Evolutionary conservation across 2,329 filamentous ascomycete genomes (phyloP), one percentile per base, ranked within the genome.

Genomic region (Phaeoacremonium minimum): DNA sequence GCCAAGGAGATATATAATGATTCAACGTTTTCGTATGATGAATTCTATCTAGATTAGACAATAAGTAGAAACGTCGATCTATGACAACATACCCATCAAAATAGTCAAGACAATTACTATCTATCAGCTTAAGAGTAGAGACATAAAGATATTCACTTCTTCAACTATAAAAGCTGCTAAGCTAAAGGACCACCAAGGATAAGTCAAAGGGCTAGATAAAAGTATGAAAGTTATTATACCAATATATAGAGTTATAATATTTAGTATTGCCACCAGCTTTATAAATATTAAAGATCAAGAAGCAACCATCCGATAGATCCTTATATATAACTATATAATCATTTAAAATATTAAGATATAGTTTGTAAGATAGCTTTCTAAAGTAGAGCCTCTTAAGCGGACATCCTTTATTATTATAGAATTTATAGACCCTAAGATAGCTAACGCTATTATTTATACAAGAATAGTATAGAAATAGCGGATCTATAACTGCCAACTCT

Each of bases 231-330:
- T 32, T 12, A 32, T 32, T 18, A 17, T 26, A 8, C 20, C 20
- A n/a, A 26, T n/a, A n/a, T 26, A 26, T n/a, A 44, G 51, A 38
- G 45, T 52, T 16, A 45, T 54, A 20, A 44, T 47, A 30, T 47
- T 52, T 38, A 42, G 50, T 17, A 46, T 54, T 36, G 35, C 38
- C 18, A 51, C 43, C 30, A 51, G 42, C 26, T 48, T 46, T 12
- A 50, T 53, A 37, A 49, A 53, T 37, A 46, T 51, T 16, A 53
- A 49, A 18, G 43, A 55, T 22, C 42, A 50, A 34, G 38, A 38
- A 43, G 45, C 38, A 42, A 49, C 45, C 35, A 46, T 43, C 28
- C 35, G 55, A 42, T 32, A 46, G 34, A 47, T 56, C 18, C 40
- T 49, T n/a, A 39, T 43, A 38, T 49, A 56, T 31, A 55, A 56